Base-by-base conservation (phyloP, 495 filamentous ascomycete genomes). In the Parachaetomium inaequale region DNA sequence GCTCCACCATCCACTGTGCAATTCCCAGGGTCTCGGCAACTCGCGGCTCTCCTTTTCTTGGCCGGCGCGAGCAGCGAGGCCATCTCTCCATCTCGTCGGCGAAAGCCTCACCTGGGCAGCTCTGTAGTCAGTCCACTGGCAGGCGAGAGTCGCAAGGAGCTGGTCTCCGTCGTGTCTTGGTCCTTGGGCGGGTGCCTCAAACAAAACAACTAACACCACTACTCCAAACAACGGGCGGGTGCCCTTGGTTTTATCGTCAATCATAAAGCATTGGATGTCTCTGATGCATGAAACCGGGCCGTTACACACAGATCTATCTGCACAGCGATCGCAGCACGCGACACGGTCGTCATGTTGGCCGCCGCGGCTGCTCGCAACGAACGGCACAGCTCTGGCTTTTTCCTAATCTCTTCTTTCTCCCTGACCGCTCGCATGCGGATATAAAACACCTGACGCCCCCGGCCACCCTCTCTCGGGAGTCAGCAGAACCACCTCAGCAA, bases 11-110 rank as follows among this genome's bases (percentile, higher is more conserved):
- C 60, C 59, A 56, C 52, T 50, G 50, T 57, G 59, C 62, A 66
- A 69, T 66, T 54, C 56, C 58, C 56, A 50, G 36, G 53, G 70
- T 73, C 69, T 71, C 68, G 68, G 68, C 49, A 66, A 51, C 57
- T 53, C 29, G 61, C 68, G 15, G 25, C 23, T 26, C 4, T 49
- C 15, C 28, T 40, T 14, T 31, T 17, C n/a, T 19, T 45, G 42
- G 42, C 42, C 19, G 7, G n/a, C n/a, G 12, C 17, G 6, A 43
- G 40, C 40, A 19, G 17, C 40, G n/a, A 43, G 40, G 40, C 11
- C n/a, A 14, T 43, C 10, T 46, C 10, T 46, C 14, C 42, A 46
- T 23, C n/a, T 46, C 10, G 19, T n/a, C 42, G 7, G 10, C 19
- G 42, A 23, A 46, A 23, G 4, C n/a, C 8, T 23, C 42, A 7